Percentiles rank a stretch among this genome's conserved stretches.
Evolutionary conservation across 345 rosid genomes (phyloP).

Genomic region (Heritiera fomes): DNA sequence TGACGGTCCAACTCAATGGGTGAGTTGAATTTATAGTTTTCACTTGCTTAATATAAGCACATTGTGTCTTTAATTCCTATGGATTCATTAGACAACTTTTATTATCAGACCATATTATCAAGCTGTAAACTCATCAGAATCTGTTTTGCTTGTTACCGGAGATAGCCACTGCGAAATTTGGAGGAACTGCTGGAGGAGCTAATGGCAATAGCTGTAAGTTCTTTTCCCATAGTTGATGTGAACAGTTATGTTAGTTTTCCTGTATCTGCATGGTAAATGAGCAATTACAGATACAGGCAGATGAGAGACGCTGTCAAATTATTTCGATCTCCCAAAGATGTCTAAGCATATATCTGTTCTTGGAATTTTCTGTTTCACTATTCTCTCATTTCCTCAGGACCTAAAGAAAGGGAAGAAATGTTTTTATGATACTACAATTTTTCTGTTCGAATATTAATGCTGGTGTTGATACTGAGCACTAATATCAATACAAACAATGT

Average conservation of each 20-base stretch:
- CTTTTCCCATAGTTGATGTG: constrained; percentile 11
- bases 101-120: background rate
- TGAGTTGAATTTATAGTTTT: constrained; percentile 37
- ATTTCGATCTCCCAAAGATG: background rate
- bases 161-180: constrained; percentile 80
- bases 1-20: constrained; percentile 99
- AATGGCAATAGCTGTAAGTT: constrained; percentile 85
- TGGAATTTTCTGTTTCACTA: background rate
- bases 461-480: background rate
- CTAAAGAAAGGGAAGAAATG: background rate
- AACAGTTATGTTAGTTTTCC: background rate
- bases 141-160: constrained; percentile 17
- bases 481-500: background rate
- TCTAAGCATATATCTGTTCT: background rate
- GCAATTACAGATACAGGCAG: background rate
- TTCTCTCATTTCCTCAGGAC: background rate
- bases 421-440: background rate
- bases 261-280: background rate
- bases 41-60: background rate
- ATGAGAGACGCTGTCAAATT: background rate
- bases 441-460: background rate
- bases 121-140: background rate
- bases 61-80: background rate
- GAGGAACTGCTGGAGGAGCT: constrained; percentile 95
- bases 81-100: background rate